Base-by-base conservation (phyloP, 495 filamentous ascomycete species). In the Barbatosphaeria neglecta region DNA sequence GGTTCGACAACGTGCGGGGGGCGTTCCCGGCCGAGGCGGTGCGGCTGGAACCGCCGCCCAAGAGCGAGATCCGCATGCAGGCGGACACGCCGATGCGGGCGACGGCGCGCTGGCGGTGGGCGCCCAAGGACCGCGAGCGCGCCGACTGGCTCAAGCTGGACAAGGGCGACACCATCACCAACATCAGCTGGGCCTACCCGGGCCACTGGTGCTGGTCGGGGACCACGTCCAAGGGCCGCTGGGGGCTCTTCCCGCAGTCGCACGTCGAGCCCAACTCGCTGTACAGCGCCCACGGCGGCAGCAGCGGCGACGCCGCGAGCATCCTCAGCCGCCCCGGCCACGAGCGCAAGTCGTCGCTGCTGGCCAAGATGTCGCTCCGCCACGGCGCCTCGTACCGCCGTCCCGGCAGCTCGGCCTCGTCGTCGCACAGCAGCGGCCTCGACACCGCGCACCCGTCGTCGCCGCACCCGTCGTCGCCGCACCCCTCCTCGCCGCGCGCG, bases 191-290 rank as follows among this genome's bases (percentile, higher is more conserved):
- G 51, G 49, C 51, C 1, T 57, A 62, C 31, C 44, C 43, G 8
- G 63, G 72, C 27, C 66, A 72, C 33, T 75, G 72, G 72, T 73
- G 70, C 52, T 74, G 69, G 69, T 64, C 67, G 0, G 72, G 72
- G 19, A 59, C 57, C 5, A 72, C 64, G 16, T 43, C 54, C 9
- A 71, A 67, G 50, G 66, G 65, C 20, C 59, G 61, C 53, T 69
- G 57, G 61, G 72, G 72, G 4, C 40, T 72, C 13, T 74, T 73
- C 52, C 72, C 69, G n/a, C 49, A 62, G 43, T 60, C 58, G 17
- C 61, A 62, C 41, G 52, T 69, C n/a, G 64, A 66, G 27, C 57
- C 62, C 2, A 51, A 47, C 40, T 57, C 63, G 39, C 50, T 66
- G n/a, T n/a, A n/a, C n/a, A n/a, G n/a, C n/a, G n/a, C n/a, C n/a